Evolutionary conservation across 148 eudicot species (phyloP), one percentile per base, ranked within the genome.

Genomic region (Rhododendron ovatum): DNA sequence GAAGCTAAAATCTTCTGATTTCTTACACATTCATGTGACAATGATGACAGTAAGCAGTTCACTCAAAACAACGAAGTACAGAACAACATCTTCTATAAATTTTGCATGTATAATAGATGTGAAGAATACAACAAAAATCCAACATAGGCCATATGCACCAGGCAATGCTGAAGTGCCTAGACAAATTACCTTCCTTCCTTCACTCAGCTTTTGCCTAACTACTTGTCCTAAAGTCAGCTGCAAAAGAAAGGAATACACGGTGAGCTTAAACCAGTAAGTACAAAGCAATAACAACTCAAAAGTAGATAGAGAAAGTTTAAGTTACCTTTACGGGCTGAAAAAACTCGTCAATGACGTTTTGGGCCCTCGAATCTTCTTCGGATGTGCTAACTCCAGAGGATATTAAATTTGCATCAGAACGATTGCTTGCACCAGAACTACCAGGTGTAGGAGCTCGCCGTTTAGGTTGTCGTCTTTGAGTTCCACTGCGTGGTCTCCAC

Each of bases 181-280:
- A 39, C 33, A 57, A 82, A 69, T 83, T 91, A 93, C 96, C 96
- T 95, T 95, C 82, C 98, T 93, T 79, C 98, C 98, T 91, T 95
- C 99, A 91, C 96, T 92, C 89, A 97, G 85, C 89, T 92, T 93
- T 79, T 94, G 99, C 88, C 96, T 92, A 80, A 97, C 98, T 88
- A 97, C 86, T 91, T 94, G 99, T 3, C 94, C 93, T 78, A 95
- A 85, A 51, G 98, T 94, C 87, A 94, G 98, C 99, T 97, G 96
- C 88, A 91, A 45, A 43, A 65, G 65, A 75, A 76, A 30, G 77
- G 73, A 26, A 81, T 45, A 37, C 59, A n/a, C 41, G 79, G 65
- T 17, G 20, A 63, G 9, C 17, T 74, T 67, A 77, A 85, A 84
- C 28, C 18, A 51, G 53, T 57, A 81, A 71, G 24, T 35, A 59